Conservation (phyloP, 2,329 filamentous ascomycete species). For the Aureobasidium sp. region DNA sequence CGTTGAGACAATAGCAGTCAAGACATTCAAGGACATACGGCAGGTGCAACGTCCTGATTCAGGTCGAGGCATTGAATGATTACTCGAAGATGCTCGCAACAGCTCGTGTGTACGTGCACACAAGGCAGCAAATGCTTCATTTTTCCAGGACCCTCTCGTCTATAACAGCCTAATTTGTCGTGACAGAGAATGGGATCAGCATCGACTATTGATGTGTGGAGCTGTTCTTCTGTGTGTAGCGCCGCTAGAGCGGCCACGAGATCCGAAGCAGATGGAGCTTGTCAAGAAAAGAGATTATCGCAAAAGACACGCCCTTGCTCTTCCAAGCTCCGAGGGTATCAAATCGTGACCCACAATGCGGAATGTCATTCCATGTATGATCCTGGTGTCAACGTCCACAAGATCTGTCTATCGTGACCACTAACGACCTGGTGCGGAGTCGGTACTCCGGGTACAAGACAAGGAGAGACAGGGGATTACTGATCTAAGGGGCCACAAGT, state of each 20-base stretch:
- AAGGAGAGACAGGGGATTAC: not conserved
- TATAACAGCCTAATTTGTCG: not conserved
- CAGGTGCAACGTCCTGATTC: not conserved
- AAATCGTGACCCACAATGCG: not conserved
- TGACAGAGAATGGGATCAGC: conserved; percentile 9
- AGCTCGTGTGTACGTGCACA: not conserved
- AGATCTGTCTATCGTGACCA: not conserved
- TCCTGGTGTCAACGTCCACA: not conserved
- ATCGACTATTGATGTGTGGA: conserved; percentile 1
- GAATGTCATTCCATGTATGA: not conserved
- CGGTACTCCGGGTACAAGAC: not conserved
- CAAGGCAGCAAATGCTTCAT: not conserved
- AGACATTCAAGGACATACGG: not conserved
- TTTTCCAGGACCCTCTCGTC: not conserved
- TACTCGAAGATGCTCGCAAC: not conserved
- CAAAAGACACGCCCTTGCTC: not conserved
- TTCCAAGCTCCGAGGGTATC: not conserved
- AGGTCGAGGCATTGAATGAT: not conserved
- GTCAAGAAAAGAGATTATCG: not conserved
- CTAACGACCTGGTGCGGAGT: not conserved
- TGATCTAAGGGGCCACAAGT: conserved; percentile 1
- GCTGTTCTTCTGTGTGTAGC: not conserved
- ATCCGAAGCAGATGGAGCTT: conserved; percentile 11
- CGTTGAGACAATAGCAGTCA: not conserved
- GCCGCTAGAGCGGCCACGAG: conserved; percentile 12